A percentile compares a stretch with the other conserved stretches of the same genome.
Evolutionary conservation across 768 basidiomycete species (phyloP).

Genomic region (Auricularia auricula-judae): DNA sequence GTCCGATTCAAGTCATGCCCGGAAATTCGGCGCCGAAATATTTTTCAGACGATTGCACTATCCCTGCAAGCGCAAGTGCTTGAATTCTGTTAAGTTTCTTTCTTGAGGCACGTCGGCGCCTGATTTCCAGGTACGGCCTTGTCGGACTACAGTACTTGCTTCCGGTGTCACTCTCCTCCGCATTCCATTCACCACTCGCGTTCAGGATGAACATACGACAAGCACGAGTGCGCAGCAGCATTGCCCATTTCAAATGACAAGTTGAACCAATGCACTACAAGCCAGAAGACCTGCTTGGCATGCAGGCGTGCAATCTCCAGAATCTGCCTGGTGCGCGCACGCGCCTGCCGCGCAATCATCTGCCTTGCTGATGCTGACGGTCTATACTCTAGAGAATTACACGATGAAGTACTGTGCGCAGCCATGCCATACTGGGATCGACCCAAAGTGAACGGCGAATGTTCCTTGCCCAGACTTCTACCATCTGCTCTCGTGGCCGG

Average conservation of each 20-base stretch:
- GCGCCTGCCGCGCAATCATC: not conserved
- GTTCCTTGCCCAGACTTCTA: constrained; percentile 56
- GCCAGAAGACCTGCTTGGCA: constrained; percentile 81
- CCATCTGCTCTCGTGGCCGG: constrained; percentile 86
- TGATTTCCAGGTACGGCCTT: no score
- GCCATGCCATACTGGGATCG: not conserved
- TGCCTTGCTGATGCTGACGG: not conserved
- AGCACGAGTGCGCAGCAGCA: not conserved
- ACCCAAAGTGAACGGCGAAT: no score
- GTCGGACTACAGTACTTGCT: no score
- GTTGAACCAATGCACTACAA: constrained; percentile 16
- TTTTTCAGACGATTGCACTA: no score
- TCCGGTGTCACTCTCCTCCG: no score
- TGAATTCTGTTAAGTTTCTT: no score
- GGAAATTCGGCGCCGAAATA: no score
- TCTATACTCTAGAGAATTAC: constrained; percentile 58
- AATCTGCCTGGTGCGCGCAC: constrained; percentile 48
- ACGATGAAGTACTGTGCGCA: constrained; percentile 65
- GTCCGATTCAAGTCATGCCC: no score
- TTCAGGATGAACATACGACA: not conserved
- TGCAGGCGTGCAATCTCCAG: constrained; percentile 90
- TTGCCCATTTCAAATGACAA: not conserved
- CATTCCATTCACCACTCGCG: no score
- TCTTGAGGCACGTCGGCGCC: no score
- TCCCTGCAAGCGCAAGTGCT: no score